phyloP scores from a whole-genome alignment of 352 stramenopile species.

The Thalassiosira livingstoniorum region DNA sequence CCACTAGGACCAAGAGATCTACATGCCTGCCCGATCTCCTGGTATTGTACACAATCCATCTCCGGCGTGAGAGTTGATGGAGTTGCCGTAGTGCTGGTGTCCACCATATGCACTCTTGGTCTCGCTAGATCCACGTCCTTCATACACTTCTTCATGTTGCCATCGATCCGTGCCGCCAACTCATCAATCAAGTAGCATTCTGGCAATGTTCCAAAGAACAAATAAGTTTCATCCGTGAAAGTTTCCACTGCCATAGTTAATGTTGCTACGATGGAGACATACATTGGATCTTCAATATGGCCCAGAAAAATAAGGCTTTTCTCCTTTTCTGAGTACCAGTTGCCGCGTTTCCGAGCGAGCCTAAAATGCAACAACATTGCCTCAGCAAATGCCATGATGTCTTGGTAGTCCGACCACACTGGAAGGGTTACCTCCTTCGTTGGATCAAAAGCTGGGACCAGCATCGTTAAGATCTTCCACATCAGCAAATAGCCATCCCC shows the following conservation, averaged over 20 bases:
- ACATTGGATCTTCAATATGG: neutral
- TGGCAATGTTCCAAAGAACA: neutral
- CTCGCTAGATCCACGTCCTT: too few relatives aligned
- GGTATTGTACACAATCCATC: too few relatives aligned
- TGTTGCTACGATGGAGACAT: neutral
- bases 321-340: neutral
- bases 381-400: too few relatives aligned
- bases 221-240: neutral
- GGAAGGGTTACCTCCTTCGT: too few relatives aligned
- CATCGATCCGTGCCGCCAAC: too few relatives aligned
- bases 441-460: too few relatives aligned
- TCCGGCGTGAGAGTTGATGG: neutral
- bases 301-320: neutral
- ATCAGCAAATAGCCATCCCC: too few relatives aligned
- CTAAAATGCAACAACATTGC: too few relatives aligned
- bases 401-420: too few relatives aligned
- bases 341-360: neutral
- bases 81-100: too few relatives aligned
- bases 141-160: neutral
- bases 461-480: too few relatives aligned
- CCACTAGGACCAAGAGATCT: neutral
- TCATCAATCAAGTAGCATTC: neutral
- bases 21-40: neutral
- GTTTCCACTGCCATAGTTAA: neutral
- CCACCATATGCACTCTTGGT: too few relatives aligned